A percentile compares a stretch with the other conserved stretches of the same genome.
phyloP scores from a whole-genome alignment of 148 eudicot genomes.

The Cornus florida region DNA sequence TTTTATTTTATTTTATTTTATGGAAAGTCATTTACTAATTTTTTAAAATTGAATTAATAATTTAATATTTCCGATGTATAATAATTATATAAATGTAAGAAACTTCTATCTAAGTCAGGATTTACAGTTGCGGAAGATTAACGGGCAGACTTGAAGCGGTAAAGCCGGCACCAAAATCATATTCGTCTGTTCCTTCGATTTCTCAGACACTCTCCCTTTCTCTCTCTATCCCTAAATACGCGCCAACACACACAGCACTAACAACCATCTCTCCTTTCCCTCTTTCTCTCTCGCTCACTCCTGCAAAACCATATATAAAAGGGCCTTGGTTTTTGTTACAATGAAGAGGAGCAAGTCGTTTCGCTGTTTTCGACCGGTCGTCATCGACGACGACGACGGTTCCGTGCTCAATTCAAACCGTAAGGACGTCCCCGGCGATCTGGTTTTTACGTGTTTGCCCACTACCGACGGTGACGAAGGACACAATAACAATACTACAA shows the following conservation, averaged over 20 bases:
- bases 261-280: background rate
- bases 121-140: background rate
- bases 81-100: too few relatives aligned
- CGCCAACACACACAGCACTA: background rate
- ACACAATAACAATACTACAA: too few relatives aligned
- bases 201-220: background rate
- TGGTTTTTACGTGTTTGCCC: background rate
- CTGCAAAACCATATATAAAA: too few relatives aligned
- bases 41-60: too few relatives aligned
- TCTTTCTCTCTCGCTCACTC: background rate
- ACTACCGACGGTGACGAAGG: background rate
- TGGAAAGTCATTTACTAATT: too few relatives aligned
- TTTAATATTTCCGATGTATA: too few relatives aligned
- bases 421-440: background rate
- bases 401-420: background rate
- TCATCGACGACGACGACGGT: conserved; percentile 7
- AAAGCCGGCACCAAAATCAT: background rate
- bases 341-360: background rate
- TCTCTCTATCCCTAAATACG: background rate
- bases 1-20: too few relatives aligned
- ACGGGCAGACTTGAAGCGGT: background rate
- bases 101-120: background rate
- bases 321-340: too few relatives aligned
- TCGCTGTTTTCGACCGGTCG: background rate
- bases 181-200: background rate